Percentiles rank a stretch among this genome's conserved stretches.
phyloP scores from a whole-genome alignment of 257 asterid genomes.

The Henckelia pumila region DNA sequence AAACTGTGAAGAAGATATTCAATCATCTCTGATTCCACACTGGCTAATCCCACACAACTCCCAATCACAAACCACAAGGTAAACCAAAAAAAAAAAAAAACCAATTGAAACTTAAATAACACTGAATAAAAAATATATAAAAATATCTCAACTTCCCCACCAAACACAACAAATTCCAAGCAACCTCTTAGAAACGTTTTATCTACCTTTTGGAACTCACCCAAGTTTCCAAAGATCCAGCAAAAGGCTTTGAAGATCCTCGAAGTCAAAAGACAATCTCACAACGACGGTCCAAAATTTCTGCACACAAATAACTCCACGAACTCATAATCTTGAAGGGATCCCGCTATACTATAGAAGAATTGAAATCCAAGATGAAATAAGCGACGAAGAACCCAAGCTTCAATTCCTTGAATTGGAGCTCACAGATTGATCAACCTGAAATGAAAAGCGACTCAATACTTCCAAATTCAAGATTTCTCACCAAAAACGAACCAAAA shows the following conservation, averaged over 20 bases:
- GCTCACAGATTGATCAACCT: not conserved
- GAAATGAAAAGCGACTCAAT: not conserved
- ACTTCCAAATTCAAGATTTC: not conserved
- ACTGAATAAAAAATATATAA: constrained; percentile 3
- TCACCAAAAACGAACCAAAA: not conserved
- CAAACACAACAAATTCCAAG: not conserved
- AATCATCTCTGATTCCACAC: constrained; percentile 11
- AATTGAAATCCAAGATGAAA: not conserved
- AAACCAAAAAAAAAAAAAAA: constrained; percentile 6
- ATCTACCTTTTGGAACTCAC: not conserved
- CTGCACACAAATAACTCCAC: constrained; percentile 16
- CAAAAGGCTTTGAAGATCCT: constrained; percentile 11
- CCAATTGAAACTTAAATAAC: constrained; percentile 18
- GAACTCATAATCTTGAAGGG: not conserved
- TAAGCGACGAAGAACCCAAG: not conserved
- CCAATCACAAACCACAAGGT: constrained; percentile 19
- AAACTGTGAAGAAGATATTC: not conserved
- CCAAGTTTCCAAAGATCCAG: constrained; percentile 14
- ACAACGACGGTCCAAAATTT: constrained; percentile 22
- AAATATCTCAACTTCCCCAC: constrained; percentile 9
- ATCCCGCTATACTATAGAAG: too few species aligned
- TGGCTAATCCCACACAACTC: constrained; percentile 17
- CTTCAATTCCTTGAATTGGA: not conserved
- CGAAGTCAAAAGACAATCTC: constrained; percentile 17
- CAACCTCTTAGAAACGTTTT: constrained; percentile 5